Conservation (phyloP, 495 filamentous ascomycete species). For the Chaetomium tenue region DNA sequence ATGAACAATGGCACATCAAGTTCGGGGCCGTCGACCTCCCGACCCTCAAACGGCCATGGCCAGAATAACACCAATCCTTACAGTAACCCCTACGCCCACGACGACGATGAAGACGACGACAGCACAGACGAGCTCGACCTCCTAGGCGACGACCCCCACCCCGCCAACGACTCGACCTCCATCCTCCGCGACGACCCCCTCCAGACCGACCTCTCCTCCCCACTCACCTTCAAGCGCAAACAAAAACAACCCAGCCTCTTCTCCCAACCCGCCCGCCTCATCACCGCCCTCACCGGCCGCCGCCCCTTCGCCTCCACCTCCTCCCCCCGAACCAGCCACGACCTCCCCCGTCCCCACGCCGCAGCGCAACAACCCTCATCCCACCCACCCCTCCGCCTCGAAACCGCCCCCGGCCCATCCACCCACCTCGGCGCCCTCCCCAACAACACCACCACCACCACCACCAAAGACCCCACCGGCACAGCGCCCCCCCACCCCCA, state of each 20-base stretch:
- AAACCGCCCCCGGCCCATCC: not conserved
- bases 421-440: not conserved
- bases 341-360: constrained; percentile 1
- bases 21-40: constrained; percentile 25
- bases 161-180: constrained; percentile 24
- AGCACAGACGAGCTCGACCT: constrained; percentile 49
- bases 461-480: constrained; percentile 8
- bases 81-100: constrained; percentile 25
- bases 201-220: constrained; percentile 49
- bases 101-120: constrained; percentile 19
- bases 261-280: constrained; percentile 51
- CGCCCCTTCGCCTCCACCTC: constrained; percentile 8
- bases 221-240: constrained; percentile 82
- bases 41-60: constrained; percentile 23
- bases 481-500: constrained; percentile 38
- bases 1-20: constrained; percentile 29
- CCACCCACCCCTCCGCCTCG: not conserved
- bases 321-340: constrained; percentile 9
- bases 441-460: not conserved
- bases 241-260: constrained; percentile 55
- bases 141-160: constrained; percentile 41
- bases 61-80: constrained; percentile 30
- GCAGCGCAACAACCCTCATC: constrained; percentile 7
- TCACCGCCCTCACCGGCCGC: constrained; percentile 56
- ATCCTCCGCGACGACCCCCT: constrained; percentile 51